Percentiles rank a stretch among this genome's conserved stretches.
phyloP scores from a whole-genome alignment of 768 basidiomycete genomes.

The Macrolepiota albuminosa region DNA sequence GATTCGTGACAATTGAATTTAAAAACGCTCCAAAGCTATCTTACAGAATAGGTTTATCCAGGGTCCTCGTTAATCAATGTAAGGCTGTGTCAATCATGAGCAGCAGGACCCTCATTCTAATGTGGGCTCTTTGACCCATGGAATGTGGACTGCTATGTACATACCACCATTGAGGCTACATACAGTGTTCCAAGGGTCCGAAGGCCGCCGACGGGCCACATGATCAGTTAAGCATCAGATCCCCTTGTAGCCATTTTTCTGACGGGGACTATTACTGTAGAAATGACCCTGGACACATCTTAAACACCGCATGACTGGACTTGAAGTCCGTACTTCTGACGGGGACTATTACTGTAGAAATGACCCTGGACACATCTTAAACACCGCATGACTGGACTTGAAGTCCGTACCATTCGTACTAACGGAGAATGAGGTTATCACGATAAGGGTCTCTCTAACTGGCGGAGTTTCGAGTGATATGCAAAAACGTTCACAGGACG shows the following conservation, averaged over 20 bases:
- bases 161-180: background rate
- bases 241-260: conserved; percentile 2
- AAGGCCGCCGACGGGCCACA: background rate
- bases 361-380: background rate
- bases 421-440: background rate
- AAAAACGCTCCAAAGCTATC: background rate
- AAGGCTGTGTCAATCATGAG: background rate
- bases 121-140: background rate
- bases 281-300: background rate
- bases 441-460: background rate
- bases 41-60: background rate
- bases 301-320: background rate
- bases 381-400: background rate
- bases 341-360: background rate
- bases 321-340: too few relatives aligned
- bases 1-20: background rate
- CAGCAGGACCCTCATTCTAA: background rate
- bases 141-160: background rate
- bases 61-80: background rate
- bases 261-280: background rate
- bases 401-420: background rate
- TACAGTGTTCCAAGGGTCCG: background rate
- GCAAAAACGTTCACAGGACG: background rate
- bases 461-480: background rate
- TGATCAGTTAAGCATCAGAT: background rate